Evolutionary conservation across 805 yeast species (phyloP).

Genomic region (Yamadazyma insecticola): DNA sequence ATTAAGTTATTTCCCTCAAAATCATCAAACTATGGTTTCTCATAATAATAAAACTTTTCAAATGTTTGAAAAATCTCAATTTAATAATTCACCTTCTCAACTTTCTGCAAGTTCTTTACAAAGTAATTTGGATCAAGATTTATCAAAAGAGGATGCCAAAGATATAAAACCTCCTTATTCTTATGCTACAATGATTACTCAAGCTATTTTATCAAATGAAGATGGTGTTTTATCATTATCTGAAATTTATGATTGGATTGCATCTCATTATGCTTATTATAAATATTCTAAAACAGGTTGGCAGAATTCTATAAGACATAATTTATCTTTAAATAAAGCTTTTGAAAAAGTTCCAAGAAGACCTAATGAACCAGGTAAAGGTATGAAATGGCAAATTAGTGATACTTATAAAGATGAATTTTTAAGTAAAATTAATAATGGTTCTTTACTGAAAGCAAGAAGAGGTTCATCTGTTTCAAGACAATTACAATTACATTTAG

Average conservation of each 20-base stretch:
- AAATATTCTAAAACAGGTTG: conserved; percentile 92
- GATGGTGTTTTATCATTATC: conserved; percentile 87
- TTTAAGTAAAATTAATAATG: conserved; percentile 71
- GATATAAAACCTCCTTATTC: conserved; percentile 96
- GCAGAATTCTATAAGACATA: conserved; percentile 97
- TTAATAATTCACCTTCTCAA: conserved; percentile 34
- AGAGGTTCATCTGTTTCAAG: conserved; percentile 80
- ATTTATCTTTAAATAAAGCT: conserved; percentile 89
- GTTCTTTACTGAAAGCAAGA: conserved; percentile 67
- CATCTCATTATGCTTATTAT: conserved; percentile 84
- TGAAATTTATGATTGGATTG: conserved; percentile 90
- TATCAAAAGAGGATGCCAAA: conserved; percentile 85
- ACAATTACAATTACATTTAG: conserved; percentile 71
- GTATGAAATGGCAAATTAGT: conserved; percentile 98
- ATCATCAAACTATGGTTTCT: conserved; percentile 11
- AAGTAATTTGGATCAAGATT: conserved; percentile 51
- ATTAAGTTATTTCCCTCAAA: conserved; percentile 15
- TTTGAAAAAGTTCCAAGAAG: conserved; percentile 95
- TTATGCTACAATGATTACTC: conserved; percentile 97
- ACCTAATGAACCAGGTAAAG: conserved; percentile 96
- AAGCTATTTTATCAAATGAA: conserved; percentile 82
- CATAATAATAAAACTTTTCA: conserved; percentile 44
- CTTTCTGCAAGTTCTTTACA: conserved; percentile 40
- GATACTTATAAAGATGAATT: conserved; percentile 82
- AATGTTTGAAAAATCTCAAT: conserved; percentile 44